These are phyloP conservation scores for Pseudocercospora fijiensis DNA, from an alignment of 2,329 filamentous ascomycete genomes.

Conservation along the genomic window DNA sequence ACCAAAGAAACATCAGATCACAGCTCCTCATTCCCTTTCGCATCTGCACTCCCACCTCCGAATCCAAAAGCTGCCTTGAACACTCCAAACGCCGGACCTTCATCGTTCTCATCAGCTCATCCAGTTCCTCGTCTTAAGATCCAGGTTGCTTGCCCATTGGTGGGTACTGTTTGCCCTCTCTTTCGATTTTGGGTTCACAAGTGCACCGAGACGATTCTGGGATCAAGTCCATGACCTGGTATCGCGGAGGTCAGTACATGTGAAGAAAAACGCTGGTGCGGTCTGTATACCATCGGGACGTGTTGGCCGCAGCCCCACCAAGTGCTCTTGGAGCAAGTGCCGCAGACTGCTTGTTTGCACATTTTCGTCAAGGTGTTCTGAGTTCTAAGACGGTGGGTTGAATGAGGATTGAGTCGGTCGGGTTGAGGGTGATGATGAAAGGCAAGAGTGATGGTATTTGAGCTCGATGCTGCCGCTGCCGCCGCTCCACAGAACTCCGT, in stretches of 20 bases:
- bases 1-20: constrained; percentile 12
- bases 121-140: neutral
- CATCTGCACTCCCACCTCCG: constrained; percentile 19
- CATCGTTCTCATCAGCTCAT: constrained; percentile 14
- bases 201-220: constrained; percentile 61
- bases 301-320: constrained; percentile 40
- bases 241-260: neutral
- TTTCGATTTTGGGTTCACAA: constrained; percentile 63
- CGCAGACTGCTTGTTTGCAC: constrained; percentile 65
- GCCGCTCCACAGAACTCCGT: neutral
- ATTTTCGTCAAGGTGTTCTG: constrained; percentile 50
- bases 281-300: constrained; percentile 37
- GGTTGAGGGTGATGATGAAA: neutral
- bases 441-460: neutral
- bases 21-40: constrained; percentile 28
- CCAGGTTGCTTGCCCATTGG: constrained; percentile 53
- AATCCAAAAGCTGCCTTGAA: constrained; percentile 35
- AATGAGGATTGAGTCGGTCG: neutral
- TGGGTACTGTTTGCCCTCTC: constrained; percentile 62
- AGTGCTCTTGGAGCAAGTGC: constrained; percentile 50
- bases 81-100: constrained; percentile 34
- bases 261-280: neutral
- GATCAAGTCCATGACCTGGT: constrained; percentile 60
- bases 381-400: neutral
- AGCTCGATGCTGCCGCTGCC: neutral